These are phyloP conservation scores for Litchi chinensis DNA, from an alignment of 345 rosid genomes.

Conservation along the genomic window DNA sequence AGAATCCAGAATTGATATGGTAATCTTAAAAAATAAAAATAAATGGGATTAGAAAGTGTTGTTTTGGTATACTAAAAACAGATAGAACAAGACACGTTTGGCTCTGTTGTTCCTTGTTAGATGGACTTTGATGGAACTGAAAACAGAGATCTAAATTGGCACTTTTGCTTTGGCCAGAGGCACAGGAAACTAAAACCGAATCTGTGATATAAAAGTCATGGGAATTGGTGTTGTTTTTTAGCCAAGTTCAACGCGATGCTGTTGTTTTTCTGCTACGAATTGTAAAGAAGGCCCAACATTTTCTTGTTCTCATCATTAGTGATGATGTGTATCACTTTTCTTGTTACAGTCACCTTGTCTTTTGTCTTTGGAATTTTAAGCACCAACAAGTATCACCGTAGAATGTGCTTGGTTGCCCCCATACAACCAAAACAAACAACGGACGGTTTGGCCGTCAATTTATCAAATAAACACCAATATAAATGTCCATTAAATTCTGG, in stretches of 20 bases:
- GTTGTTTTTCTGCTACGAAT: background rate
- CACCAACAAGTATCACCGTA: background rate
- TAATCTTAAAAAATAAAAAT: too few species aligned
- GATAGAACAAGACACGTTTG: slow-evolving; percentile 1
- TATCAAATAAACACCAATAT: background rate
- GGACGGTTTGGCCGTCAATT: background rate
- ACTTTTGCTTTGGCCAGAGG: background rate
- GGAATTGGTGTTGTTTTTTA: background rate
- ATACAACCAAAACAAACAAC: background rate
- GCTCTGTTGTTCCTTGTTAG: background rate
- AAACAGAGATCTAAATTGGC: background rate
- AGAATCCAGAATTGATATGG: too few species aligned
- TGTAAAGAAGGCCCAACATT: background rate
- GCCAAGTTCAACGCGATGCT: background rate
- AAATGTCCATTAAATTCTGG: background rate
- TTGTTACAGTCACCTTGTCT: slow-evolving; percentile 12
- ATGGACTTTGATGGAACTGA: background rate
- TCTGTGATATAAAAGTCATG: background rate
- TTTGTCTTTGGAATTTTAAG: slow-evolving; percentile 13
- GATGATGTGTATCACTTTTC: slow-evolving; percentile 9
- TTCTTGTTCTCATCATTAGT: slow-evolving; percentile 10
- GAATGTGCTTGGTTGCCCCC: background rate
- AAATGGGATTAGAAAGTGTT: background rate
- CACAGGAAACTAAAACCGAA: background rate
- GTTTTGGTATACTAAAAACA: background rate